Evolutionary conservation across 2,329 filamentous ascomycete species (phyloP), one percentile per base, ranked within the genome.

Genomic region (Talaromyces sp.): DNA sequence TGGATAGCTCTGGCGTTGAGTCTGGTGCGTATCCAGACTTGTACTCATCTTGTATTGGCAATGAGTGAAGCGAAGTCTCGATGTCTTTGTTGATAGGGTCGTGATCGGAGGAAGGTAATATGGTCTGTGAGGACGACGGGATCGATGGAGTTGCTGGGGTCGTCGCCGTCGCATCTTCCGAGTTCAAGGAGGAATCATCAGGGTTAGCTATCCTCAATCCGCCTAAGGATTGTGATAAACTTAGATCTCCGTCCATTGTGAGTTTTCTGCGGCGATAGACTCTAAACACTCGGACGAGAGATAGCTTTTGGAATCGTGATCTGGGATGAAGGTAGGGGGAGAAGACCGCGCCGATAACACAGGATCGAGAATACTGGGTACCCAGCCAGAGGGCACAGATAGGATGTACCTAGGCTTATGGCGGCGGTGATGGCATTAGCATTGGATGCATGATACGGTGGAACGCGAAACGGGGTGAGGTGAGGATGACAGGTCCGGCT

Each of bases 141-240:
- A 58, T 19, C 39, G 64, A 56, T 50, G 56, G 57, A 7, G 43
- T 25, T 35, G 64, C 33, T 50, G 59, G 19, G 41, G 27, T 22
- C 22, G 56, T 27, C 54, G 43, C 62, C 11, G 39, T 31, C 65
- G 75, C 69, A 67, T 76, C 75, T 64, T 79, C 75, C 33, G 76
- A 73, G 67, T 75, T 73, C 63, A 77, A 70, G 67, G 82, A 82
- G 67, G 86, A 85, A 80, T 95, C 88, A 81, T 97, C 93, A 63
- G 94, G 94, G 79, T 98, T 99, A 73, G 95, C 94, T 78, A 99
- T 98, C 78, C 94, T 92, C 79, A 99, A 84, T 73, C 94, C 94
- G 74, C 95, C 95, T 74, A 98, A 86, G 74, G 92, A 92, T 82
- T 93, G 91, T 75, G 93, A 95, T 70, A 98, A 87, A 80, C 91